Percentiles rank a stretch among this genome's conserved stretches.
phyloP scores from a whole-genome alignment of 1,284 basidiomycete genomes.

The Marasmius tenuissimus region DNA sequence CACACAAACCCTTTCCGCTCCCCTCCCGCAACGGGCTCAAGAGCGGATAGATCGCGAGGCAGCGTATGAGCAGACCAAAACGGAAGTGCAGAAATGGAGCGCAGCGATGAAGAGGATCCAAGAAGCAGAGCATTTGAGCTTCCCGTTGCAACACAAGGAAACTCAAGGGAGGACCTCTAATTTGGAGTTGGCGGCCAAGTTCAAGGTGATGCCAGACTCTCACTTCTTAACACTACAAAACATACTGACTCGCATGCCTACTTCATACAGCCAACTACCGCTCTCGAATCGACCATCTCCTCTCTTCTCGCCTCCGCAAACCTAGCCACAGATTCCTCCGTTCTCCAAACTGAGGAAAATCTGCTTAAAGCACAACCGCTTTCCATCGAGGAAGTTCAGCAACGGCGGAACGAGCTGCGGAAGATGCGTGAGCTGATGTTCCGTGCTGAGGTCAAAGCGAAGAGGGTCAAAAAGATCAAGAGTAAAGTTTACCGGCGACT shows the following conservation, averaged over 20 bases:
- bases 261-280: slow-evolving; percentile 62
- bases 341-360: slow-evolving; percentile 68
- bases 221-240: neutral
- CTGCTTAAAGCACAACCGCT: slow-evolving; percentile 80
- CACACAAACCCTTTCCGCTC: slow-evolving; percentile 75
- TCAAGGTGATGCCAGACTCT: slow-evolving; percentile 55
- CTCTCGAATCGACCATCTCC: slow-evolving; percentile 79
- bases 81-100: slow-evolving; percentile 93
- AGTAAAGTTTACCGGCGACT: slow-evolving; percentile 91
- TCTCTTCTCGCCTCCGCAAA: slow-evolving; percentile 76
- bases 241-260: neutral
- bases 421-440: slow-evolving; percentile 94
- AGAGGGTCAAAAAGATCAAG: slow-evolving; percentile 92
- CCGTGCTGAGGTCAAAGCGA: slow-evolving; percentile 90
- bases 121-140: slow-evolving; percentile 90
- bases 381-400: slow-evolving; percentile 80
- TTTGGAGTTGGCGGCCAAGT: slow-evolving; percentile 77
- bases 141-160: slow-evolving; percentile 78
- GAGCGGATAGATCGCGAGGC: slow-evolving; percentile 92
- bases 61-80: slow-evolving; percentile 91
- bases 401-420: slow-evolving; percentile 79
- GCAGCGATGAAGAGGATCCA: slow-evolving; percentile 87
- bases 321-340: slow-evolving; percentile 72
- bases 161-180: slow-evolving; percentile 64
- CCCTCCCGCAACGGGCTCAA: slow-evolving; percentile 84